Evolutionary conservation across 2,329 filamentous ascomycete species (phyloP).

Genomic region (Penicillium sp.): DNA sequence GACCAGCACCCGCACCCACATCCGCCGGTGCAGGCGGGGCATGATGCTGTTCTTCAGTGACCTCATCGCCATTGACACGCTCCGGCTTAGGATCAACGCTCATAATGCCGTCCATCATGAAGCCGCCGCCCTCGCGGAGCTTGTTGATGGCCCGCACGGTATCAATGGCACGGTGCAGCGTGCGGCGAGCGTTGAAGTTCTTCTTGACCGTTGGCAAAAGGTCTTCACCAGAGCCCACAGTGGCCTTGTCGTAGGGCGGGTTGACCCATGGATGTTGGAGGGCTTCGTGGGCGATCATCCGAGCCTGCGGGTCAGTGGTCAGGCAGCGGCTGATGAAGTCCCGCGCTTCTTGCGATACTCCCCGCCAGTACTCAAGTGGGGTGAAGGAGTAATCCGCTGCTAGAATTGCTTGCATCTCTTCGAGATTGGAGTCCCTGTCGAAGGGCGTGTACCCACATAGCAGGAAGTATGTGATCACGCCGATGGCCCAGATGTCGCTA

Average conservation of each 20-base stretch:
- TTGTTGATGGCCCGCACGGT: constrained; percentile 69
- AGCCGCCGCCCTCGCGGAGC: constrained; percentile 59
- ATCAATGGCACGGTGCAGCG: constrained; percentile 66
- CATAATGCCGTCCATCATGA: constrained; percentile 63
- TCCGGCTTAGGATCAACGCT: constrained; percentile 56
- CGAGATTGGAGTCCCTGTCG: constrained; percentile 93
- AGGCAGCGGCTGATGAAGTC: constrained; percentile 91
- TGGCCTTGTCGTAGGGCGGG: constrained; percentile 50
- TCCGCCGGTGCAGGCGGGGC: constrained; percentile 12
- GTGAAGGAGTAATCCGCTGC: constrained; percentile 96
- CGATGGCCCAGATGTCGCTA: constrained; percentile 93
- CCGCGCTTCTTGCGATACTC: constrained; percentile 79
- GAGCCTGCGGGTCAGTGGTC: constrained; percentile 80
- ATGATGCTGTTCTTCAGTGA: constrained; percentile 38
- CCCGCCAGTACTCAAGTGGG: constrained; percentile 93
- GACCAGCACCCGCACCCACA: constrained; percentile 2
- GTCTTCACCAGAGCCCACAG: constrained; percentile 49
- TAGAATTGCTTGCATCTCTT: constrained; percentile 99
- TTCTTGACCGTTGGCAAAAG: constrained; percentile 66
- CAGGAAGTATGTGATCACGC: constrained; percentile 97
- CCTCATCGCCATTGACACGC: constrained; percentile 45
- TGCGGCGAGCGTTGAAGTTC: constrained; percentile 67
- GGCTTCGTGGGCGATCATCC: constrained; percentile 86
- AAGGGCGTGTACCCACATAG: constrained; percentile 98
- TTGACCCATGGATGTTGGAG: constrained; percentile 66